A percentile compares a stretch with the other conserved stretches of the same genome.
Evolutionary conservation across 2,329 filamentous ascomycete genomes (phyloP).

Genomic region (Bipolaris cookei): DNA sequence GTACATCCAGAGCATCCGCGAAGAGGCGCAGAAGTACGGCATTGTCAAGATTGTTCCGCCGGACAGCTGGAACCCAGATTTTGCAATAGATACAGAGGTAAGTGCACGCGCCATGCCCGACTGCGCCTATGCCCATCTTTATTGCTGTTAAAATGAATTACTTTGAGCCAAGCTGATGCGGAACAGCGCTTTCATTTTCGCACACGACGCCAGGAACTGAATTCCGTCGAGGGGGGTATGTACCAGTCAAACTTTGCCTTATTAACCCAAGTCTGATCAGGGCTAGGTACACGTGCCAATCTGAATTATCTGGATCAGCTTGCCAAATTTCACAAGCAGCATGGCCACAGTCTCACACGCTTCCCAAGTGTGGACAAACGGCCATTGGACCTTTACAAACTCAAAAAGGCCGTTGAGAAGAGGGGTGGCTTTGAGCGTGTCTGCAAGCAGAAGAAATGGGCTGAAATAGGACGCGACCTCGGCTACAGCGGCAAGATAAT

Average conservation of each 20-base stretch:
- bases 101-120: conserved; percentile 35
- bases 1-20: conserved; percentile 89
- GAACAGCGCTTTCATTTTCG: conserved; percentile 91
- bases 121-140: background rate
- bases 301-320: conserved; percentile 95
- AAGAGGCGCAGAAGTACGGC: conserved; percentile 85
- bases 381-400: conserved; percentile 89
- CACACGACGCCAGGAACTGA: conserved; percentile 93
- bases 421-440: conserved; percentile 95
- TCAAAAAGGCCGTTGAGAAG: conserved; percentile 96
- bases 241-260: conserved; percentile 24
- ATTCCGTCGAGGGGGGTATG: conserved; percentile 96
- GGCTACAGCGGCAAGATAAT: conserved; percentile 99
- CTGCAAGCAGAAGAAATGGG: conserved; percentile 98
- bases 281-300: conserved; percentile 85
- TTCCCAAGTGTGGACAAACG: conserved; percentile 98
- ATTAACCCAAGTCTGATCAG: conserved; percentile 6
- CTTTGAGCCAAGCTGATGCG: conserved; percentile 34
- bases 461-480: conserved; percentile 93
- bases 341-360: conserved; percentile 90
- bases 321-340: conserved; percentile 94
- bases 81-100: conserved; percentile 97
- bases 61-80: conserved; percentile 90
- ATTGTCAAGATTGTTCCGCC: conserved; percentile 96
- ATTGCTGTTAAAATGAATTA: background rate